A percentile compares a stretch with the other conserved stretches of the same genome.
phyloP scores from a whole-genome alignment of 192 early-diverging fungal species.

The Gorgonomyces haynaldii region DNA sequence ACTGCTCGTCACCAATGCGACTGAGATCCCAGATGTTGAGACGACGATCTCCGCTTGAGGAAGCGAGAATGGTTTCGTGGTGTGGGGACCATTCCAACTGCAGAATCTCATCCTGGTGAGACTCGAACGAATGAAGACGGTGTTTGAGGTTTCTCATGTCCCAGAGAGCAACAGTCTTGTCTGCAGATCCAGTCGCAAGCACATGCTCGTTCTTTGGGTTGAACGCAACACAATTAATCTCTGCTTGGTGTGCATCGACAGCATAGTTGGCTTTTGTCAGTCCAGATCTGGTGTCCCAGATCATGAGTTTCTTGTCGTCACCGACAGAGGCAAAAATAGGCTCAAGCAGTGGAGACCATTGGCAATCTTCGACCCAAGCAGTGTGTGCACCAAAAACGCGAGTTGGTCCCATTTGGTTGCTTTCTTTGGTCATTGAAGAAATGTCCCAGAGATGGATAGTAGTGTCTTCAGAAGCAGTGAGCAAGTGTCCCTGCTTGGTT shows the following conservation, averaged over 20 bases:
- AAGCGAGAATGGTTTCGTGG: constrained; percentile 82
- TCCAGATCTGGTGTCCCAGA: constrained; percentile 89
- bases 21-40: constrained; percentile 92
- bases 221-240: constrained; percentile 92
- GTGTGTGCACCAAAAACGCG: constrained; percentile 78
- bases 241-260: constrained; percentile 74
- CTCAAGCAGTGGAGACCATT: constrained; percentile 77
- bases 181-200: constrained; percentile 86
- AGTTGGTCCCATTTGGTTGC: constrained; percentile 59
- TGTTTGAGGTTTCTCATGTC: constrained; percentile 85
- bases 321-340: constrained; percentile 93
- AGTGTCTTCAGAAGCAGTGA: constrained; percentile 87
- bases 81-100: constrained; percentile 91
- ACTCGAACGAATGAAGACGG: constrained; percentile 76
- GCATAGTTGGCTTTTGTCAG: constrained; percentile 50
- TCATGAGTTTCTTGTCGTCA: constrained; percentile 83
- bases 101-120: constrained; percentile 82
- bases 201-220: constrained; percentile 83
- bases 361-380: constrained; percentile 90
- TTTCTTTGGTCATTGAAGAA: constrained; percentile 61
- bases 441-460: constrained; percentile 93
- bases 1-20: constrained; percentile 89
- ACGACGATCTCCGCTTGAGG: constrained; percentile 78
- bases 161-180: constrained; percentile 90
- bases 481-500: constrained; percentile 59